Evolutionary conservation across 1,139 yeast genomes (phyloP), one percentile per base, ranked within the genome.

Genomic region (Yamadazyma oceani): DNA sequence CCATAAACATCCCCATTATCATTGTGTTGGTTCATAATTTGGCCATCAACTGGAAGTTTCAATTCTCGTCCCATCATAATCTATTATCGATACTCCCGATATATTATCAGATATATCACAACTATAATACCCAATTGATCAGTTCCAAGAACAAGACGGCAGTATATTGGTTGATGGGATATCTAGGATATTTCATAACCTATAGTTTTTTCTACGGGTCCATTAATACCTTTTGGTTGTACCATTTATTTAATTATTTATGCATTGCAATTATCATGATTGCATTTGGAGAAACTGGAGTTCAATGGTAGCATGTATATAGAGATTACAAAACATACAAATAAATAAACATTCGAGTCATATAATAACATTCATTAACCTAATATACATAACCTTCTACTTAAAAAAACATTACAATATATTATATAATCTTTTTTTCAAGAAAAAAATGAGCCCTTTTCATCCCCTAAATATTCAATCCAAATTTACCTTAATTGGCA

Each of bases 61-160:
- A 90, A 16, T 84, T 85, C 49, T 78, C 84, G 12, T 82, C 90
- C 0, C 92, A 84, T 54, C 92, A 84, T 54, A 84, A 84, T 51
- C 64, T 82, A 35, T 57, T 84, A 41, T 82, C 89, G 0, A 74
- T 85, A 14, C 57, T 81, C 10, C 90, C 92, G 1, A 75, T 82
- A 1, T 64, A 83, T 11, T 46, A 77, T 7, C 50, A 82, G 36
- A 41, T 27, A 30, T 49, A 39, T 30, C 54, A 27, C 50, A 58
- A 39, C 11, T 9, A 27, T 27, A 17, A 11, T 12, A 27, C 30
- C 13, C 8, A 15, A 16, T 27, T 27, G 12, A 38, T 34, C 10
- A 17, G 21, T 21, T 17, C 23, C 17, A 29, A 12, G n/a, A 19
- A 14, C 11, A 27, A 8, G 10, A 4, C n/a, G 6, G 5, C 5